These are phyloP conservation scores for Fraxinus sp. DNA, from an alignment of 305 asterid species.

Conservation along the genomic window DNA sequence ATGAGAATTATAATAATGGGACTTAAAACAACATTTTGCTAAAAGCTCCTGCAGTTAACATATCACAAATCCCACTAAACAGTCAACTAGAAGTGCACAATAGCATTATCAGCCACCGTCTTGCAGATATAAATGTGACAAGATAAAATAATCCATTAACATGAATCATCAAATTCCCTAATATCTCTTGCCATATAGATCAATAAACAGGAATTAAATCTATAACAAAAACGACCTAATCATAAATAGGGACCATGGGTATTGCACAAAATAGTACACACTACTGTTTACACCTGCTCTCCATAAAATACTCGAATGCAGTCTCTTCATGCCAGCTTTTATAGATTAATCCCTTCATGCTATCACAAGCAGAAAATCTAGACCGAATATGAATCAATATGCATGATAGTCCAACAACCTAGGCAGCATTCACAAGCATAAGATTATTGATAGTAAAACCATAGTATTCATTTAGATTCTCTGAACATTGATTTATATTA, in stretches of 20 bases:
- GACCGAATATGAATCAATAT: neutral
- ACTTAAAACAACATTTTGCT: neutral
- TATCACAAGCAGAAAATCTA: neutral
- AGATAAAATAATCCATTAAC: neutral
- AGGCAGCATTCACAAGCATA: neutral
- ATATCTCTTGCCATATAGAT: neutral
- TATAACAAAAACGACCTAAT: neutral
- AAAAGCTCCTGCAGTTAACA: neutral
- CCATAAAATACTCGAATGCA: neutral
- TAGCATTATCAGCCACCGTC: neutral
- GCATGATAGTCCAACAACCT: neutral
- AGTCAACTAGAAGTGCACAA: neutral
- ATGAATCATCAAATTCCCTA: neutral
- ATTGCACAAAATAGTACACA: neutral
- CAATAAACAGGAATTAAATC: neutral
- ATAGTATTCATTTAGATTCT: neutral
- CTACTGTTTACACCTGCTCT: neutral
- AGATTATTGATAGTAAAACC: neutral
- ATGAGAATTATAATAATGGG: neutral
- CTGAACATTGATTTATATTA: neutral
- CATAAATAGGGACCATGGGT: neutral
- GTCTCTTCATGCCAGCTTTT: neutral
- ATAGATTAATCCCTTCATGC: neutral
- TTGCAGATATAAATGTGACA: neutral
- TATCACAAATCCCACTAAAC: neutral